Conservation (phyloP, 345 rosid species). For the Hypericum androsaemum region DNA sequence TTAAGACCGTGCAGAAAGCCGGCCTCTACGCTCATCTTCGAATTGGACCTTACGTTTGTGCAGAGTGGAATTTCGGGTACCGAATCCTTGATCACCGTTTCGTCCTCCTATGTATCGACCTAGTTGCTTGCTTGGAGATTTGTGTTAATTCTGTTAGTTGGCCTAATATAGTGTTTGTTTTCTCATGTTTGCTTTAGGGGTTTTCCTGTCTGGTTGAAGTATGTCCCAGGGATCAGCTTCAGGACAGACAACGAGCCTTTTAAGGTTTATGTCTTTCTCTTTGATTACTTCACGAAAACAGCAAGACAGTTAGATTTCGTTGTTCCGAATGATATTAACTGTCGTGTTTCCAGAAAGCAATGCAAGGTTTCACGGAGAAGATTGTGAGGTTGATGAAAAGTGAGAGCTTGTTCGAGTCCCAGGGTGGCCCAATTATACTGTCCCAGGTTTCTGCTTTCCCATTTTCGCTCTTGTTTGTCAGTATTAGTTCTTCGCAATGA, state of each 20-base stretch:
- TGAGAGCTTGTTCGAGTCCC: slow-evolving; percentile 84
- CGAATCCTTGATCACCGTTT: slow-evolving; percentile 3
- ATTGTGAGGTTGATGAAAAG: slow-evolving; percentile 93
- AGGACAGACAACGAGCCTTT: slow-evolving; percentile 99
- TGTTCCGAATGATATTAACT: neutral
- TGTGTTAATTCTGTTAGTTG: neutral
- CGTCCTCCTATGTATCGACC: slow-evolving; percentile 20
- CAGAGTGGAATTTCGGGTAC: slow-evolving; percentile 99
- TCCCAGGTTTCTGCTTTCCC: slow-evolving; percentile 54
- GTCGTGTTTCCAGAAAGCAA: slow-evolving; percentile 61
- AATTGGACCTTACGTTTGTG: slow-evolving; percentile 97
- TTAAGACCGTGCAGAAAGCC: slow-evolving; percentile 68
- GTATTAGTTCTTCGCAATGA: neutral
- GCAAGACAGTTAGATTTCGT: too few relatives aligned
- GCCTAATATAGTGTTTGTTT: slow-evolving; percentile 7
- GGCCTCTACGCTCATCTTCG: slow-evolving; percentile 95
- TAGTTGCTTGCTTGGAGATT: neutral
- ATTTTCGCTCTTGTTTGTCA: neutral
- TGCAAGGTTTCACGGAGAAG: slow-evolving; percentile 91
- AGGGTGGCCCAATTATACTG: slow-evolving; percentile 97
- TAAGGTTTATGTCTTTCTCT: slow-evolving; percentile 48
- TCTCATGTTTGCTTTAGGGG: slow-evolving; percentile 45
- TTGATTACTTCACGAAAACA: neutral
- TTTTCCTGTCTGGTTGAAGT: slow-evolving; percentile 98
- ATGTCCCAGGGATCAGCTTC: slow-evolving; percentile 97